Percentiles rank a stretch among this genome's conserved stretches.
Evolutionary conservation across 164 flowering plant species (phyloP).

Genomic region (Piper longum): DNA sequence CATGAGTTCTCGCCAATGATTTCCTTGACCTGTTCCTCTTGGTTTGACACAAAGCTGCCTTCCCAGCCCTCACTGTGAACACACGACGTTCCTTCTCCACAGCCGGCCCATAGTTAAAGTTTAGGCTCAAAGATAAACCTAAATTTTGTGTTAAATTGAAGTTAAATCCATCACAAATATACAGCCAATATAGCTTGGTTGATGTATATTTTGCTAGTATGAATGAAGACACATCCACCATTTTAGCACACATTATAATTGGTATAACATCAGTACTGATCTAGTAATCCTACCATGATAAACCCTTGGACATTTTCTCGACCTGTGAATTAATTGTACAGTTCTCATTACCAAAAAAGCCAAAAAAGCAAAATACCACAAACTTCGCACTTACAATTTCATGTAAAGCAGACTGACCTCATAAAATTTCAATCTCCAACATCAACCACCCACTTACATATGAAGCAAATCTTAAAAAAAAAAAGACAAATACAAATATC

Average conservation of each 20-base stretch:
- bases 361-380: too few relatives aligned
- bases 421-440: not conserved
- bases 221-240: not conserved
- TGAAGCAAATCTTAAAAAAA: not conserved
- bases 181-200: not conserved
- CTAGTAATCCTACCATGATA: not conserved
- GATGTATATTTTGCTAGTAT: not conserved
- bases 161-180: not conserved
- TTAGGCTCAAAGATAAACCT: constrained; percentile 57
- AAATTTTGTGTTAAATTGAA: constrained; percentile 5
- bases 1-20: constrained; percentile 84
- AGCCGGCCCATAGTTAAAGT: constrained; percentile 23
- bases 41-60: constrained; percentile 50
- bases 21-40: constrained; percentile 82
- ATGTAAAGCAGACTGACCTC: not conserved
- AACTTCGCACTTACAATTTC: not conserved
- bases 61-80: constrained; percentile 66
- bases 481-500: not conserved
- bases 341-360: too few relatives aligned
- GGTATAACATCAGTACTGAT: not conserved
- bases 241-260: too few relatives aligned
- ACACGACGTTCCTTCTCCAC: constrained; percentile 22
- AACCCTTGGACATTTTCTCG: not conserved
- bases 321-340: too few relatives aligned
- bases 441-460: not conserved